Conservation (phyloP, 1,284 basidiomycete genomes). For the Boletellus deceptivus region DNA sequence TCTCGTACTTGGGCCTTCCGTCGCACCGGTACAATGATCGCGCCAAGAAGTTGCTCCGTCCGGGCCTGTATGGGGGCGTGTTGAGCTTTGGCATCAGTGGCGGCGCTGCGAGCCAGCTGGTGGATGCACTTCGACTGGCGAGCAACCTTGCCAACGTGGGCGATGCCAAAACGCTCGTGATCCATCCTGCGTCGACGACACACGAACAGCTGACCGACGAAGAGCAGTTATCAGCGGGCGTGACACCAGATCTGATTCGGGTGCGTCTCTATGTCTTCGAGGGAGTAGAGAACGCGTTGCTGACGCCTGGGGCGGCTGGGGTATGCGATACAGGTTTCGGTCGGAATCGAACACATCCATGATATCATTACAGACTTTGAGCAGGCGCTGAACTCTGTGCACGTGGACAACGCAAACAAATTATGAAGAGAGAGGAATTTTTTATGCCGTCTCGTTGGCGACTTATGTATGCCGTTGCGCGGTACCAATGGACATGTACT, state of each 20-base stretch:
- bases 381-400: conserved; percentile 25
- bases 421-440: neutral
- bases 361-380: conserved; percentile 88
- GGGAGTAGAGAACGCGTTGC: neutral
- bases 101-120: conserved; percentile 61
- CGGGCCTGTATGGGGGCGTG: conserved; percentile 69
- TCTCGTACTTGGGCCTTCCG: conserved; percentile 76
- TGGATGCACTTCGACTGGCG: conserved; percentile 75
- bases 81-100: conserved; percentile 83
- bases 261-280: conserved; percentile 38
- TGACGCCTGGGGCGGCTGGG: neutral
- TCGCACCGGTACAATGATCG: conserved; percentile 62
- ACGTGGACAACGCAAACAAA: neutral
- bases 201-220: conserved; percentile 74
- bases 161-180: conserved; percentile 80
- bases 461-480: no score
- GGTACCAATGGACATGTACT: no score
- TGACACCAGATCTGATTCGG: conserved; percentile 79
- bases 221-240: conserved; percentile 71
- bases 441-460: neutral
- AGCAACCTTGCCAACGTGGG: conserved; percentile 79
- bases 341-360: conserved; percentile 83
- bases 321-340: conserved; percentile 45
- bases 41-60: conserved; percentile 61
- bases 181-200: conserved; percentile 83